Evolutionary conservation across 2,329 filamentous ascomycete genomes (phyloP).

Genomic region (Fusarium sp.): DNA sequence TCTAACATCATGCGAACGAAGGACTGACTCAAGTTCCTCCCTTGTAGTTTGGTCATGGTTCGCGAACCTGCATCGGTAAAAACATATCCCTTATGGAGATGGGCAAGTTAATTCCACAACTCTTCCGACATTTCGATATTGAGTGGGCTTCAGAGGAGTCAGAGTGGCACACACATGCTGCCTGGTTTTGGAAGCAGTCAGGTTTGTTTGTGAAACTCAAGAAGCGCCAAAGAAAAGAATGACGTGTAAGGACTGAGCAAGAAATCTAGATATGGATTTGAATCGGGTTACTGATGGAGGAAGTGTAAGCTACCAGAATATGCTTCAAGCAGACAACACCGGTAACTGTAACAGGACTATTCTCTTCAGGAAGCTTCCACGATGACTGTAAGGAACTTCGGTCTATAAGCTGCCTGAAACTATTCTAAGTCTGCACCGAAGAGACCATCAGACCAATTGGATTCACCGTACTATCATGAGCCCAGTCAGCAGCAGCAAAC

Average conservation of each 20-base stretch:
- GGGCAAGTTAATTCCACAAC: neutral
- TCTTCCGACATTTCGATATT: neutral
- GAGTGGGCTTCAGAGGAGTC: neutral
- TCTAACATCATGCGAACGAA: fast-evolving
- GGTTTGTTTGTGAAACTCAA: neutral
- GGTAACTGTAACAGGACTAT: neutral
- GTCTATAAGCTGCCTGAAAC: neutral
- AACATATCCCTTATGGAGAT: neutral
- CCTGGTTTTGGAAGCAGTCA: neutral
- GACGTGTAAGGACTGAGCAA: fast-evolving
- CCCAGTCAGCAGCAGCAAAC: neutral
- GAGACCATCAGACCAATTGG: neutral
- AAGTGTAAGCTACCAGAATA: too few relatives aligned
- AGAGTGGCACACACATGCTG: neutral
- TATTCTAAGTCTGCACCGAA: neutral
- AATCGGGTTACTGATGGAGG: too few relatives aligned
- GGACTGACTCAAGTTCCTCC: fast-evolving
- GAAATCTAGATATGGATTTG: neutral
- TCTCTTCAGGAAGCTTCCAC: neutral
- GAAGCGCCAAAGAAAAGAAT: neutral
- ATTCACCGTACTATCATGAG: neutral
- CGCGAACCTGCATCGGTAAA: neutral
- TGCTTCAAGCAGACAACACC: too few relatives aligned
- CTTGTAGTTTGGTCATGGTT: neutral
- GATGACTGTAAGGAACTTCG: fast-evolving